Evolutionary conservation across 139 green algal species (phyloP), one percentile per base, ranked within the genome.

Genomic region (Volvox africanus): DNA sequence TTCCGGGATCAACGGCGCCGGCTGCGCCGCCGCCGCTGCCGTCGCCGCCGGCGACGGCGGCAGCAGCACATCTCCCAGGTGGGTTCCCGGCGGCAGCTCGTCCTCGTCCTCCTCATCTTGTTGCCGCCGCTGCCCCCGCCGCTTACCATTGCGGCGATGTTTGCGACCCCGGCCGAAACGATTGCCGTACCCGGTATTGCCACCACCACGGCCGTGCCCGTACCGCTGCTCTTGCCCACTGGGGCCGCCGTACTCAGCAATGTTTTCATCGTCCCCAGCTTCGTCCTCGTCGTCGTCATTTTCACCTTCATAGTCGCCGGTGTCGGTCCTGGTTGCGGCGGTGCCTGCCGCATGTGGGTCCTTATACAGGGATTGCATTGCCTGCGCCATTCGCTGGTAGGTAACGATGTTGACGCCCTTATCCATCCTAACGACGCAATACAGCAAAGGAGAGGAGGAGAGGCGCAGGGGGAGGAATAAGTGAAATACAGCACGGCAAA

Each of bases 381-480:
- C 92, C 36, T 87, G 87, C 1, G 82, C 77, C 68, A 88, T 91
- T n/a, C 90, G 90, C 85, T 93, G 61, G 81, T 93, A 94, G 61
- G 86, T 35, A 3, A 83, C 71, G 50, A 92, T 93, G 82, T 94
- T 93, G 20, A 89, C 92, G 16, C 92, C 92, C 55, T 91, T 83
- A 78, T 94, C 92, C 44, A 94, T 11, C 86, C 92, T 94, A 89
- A 1, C 65, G 44, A 16, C 65, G 24, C 5, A 16, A 28, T 73
- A 30, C 9, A 16, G 11, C 2, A 73, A 73, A 73, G 65, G 9
- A 24, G 2, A 28, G 11, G 21, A 73, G 65, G 3, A 28, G 21
- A 73, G 11, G 65, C 62, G 17, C 62, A 12, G 11, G 21, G 16
- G 11, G 11, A 32, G 67, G 11, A 75, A 3, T 75, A 32, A 55